Evolutionary conservation across 2,329 filamentous ascomycete genomes (phyloP).

Genomic region (Trichoderma lentiforme): DNA sequence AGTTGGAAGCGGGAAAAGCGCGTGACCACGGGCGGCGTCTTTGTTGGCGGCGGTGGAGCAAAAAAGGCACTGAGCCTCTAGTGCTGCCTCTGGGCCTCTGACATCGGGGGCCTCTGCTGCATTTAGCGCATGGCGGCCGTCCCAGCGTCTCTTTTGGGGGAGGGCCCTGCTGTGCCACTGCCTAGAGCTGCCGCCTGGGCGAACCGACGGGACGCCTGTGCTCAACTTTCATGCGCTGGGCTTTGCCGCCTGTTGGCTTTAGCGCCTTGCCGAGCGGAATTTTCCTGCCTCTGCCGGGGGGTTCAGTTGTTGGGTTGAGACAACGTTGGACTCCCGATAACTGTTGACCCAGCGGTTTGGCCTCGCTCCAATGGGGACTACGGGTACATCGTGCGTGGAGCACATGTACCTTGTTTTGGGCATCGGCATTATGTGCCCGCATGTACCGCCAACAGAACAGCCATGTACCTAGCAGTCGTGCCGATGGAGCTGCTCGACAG

Average conservation of each 20-base stretch:
- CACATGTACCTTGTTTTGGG: neutral
- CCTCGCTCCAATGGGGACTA: neutral
- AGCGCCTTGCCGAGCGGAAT: slow-evolving; percentile 11
- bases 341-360: neutral
- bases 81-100: neutral
- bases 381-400: neutral
- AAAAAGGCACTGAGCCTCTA: neutral
- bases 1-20: slow-evolving; percentile 35
- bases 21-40: slow-evolving; percentile 34
- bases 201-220: neutral
- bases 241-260: neutral
- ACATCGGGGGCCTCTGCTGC: neutral
- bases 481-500: neutral
- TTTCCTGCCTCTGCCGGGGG: neutral
- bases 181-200: neutral
- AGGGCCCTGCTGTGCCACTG: slow-evolving; percentile 7
- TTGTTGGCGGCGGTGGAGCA: slow-evolving; percentile 16
- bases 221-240: neutral
- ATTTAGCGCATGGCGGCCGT: neutral
- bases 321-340: neutral
- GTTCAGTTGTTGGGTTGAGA: neutral
- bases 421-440: neutral
- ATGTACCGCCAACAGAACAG: neutral
- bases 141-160: neutral
- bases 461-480: neutral